Conservation (phyloP, 1,139 yeast species). For the Saccharomyces hybrid region DNA sequence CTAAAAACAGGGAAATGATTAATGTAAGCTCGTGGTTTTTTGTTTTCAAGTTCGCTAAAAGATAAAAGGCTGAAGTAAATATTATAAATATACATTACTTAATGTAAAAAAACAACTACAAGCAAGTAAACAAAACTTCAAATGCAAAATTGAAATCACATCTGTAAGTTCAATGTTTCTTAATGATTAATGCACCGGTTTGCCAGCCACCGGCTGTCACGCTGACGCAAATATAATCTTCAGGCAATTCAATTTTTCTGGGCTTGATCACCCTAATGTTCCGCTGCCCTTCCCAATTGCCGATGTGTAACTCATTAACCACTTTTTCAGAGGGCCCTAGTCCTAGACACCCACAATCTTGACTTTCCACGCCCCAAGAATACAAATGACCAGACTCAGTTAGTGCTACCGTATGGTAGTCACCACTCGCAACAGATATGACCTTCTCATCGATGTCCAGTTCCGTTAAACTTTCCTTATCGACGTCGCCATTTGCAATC, state of each 20-base stretch:
- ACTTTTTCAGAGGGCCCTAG: conserved; percentile 41
- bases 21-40: not conserved
- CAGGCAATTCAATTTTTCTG: conserved; percentile 33
- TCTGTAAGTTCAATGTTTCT: conserved; percentile 5
- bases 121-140: not conserved
- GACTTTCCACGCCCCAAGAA: conserved; percentile 66
- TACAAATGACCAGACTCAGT: conserved; percentile 51
- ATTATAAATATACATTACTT: conserved; percentile 33
- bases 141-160: not conserved
- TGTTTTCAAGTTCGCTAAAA: not conserved
- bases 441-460: conserved; percentile 43
- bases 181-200: conserved; percentile 48
- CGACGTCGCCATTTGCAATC: conserved; percentile 38
- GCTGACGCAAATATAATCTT: conserved; percentile 39
- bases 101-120: conserved; percentile 1
- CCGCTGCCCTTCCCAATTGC: conserved; percentile 29
- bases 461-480: conserved; percentile 16
- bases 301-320: conserved; percentile 26
- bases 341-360: conserved; percentile 64
- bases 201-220: conserved; percentile 82
- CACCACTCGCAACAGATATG: conserved; percentile 60
- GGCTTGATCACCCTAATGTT: conserved; percentile 44
- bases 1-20: not conserved
- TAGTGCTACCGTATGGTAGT: conserved; percentile 63
- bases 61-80: not conserved